Percentiles rank a stretch among this genome's conserved stretches.
These are phyloP conservation scores for Dichomitus squalens DNA, from an alignment of 1,284 basidiomycete species.

Conservation along the genomic window DNA sequence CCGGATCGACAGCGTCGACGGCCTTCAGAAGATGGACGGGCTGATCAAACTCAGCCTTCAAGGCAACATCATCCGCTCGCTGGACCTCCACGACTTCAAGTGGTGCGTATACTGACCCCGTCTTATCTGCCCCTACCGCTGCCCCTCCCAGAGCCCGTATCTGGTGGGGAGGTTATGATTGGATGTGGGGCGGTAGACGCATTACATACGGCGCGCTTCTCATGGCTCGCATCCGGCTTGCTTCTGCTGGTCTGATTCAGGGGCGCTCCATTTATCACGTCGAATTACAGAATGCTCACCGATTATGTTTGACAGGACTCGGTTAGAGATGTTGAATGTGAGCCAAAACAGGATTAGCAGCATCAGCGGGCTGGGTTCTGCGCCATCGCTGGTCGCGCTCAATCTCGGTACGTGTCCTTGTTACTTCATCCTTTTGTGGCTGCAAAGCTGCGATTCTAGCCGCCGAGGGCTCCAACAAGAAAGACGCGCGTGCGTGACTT, in stretches of 20 bases:
- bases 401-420: conserved; percentile 70
- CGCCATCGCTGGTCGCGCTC: conserved; percentile 69
- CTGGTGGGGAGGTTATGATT: no score
- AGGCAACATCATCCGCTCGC: conserved; percentile 68
- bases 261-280: conserved; percentile 24
- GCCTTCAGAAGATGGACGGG: conserved; percentile 77
- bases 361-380: conserved; percentile 61
- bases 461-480: no score
- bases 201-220: not conserved
- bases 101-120: conserved; percentile 75
- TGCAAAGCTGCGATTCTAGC: not conserved
- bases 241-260: not conserved
- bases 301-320: conserved; percentile 53
- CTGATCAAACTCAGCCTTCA: conserved; percentile 85
- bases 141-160: no score
- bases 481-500: no score
- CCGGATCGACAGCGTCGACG: conserved; percentile 74
- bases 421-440: not conserved
- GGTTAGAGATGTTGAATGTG: conserved; percentile 83
- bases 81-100: conserved; percentile 65
- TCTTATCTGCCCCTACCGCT: not conserved
- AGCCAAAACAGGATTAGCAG: conserved; percentile 74
- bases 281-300: conserved; percentile 22
- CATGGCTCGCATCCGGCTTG: not conserved
- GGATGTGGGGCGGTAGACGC: no score